Evolutionary conservation across 768 basidiomycete species (phyloP).

Genomic region (Xerocomellus amylosporus): DNA sequence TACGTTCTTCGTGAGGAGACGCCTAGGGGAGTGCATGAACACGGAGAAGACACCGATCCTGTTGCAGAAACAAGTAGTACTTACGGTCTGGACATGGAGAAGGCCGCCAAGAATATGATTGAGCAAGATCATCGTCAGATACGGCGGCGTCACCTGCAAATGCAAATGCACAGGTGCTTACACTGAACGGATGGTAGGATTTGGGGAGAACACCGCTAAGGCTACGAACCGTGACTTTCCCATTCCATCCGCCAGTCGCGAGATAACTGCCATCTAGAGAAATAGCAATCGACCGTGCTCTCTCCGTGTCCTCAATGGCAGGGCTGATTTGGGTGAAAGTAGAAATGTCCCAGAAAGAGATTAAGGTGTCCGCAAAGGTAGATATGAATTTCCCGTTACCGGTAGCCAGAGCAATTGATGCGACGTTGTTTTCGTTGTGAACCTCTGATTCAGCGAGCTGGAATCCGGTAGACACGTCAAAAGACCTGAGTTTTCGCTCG

Average conservation of each 20-base stretch:
- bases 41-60: background rate
- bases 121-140: background rate
- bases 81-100: background rate
- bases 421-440: background rate
- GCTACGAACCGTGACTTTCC: background rate
- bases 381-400: background rate
- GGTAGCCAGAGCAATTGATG: background rate
- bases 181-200: background rate
- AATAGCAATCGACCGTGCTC: background rate
- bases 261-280: background rate
- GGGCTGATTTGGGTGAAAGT: background rate
- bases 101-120: background rate
- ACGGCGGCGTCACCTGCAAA: background rate
- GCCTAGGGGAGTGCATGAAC: background rate
- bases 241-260: background rate
- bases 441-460: background rate
- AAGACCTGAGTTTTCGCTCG: background rate
- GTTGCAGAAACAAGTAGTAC: background rate
- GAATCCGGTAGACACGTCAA: background rate
- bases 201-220: background rate
- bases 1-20: background rate
- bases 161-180: background rate
- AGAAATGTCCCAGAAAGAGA: background rate
- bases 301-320: background rate
- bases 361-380: background rate